Evolutionary conservation across 1,284 basidiomycete species (phyloP), one percentile per base, ranked within the genome.

Genomic region (Ustilago bromivora): DNA sequence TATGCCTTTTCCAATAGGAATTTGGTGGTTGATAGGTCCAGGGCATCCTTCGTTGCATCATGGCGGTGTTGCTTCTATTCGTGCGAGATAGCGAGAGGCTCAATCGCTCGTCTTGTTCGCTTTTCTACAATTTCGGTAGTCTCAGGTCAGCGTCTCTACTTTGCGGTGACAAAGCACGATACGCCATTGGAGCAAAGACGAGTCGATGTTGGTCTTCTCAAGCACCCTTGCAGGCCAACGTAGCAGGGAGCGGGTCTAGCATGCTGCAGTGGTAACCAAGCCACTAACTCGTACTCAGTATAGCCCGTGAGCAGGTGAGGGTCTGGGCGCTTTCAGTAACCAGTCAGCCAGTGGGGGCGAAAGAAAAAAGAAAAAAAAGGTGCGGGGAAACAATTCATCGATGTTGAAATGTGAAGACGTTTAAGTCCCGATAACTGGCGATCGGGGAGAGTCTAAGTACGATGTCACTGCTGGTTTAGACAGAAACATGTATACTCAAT

Each of bases 301-400:
- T 23, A 23, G 23, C 23, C 0, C 23, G 23, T 23, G 23, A 23
- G 23, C 23, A 23, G 23, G 23, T 23, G 23, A 23, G 23, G 23
- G 23, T 23, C 23, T 2, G 23, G 23, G 23, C 23, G 23, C 23
- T 23, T 23, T 23, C 23, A 23, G 23, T 23, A 23, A 23, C 23
- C 15, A 36, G 34, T 35, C 47, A 51, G 9, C 47, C 23, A 23
- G 23, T 23, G 23, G 23, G 23, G 23, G 23, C 23, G 23, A 23
- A 23, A 15, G 11, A 54, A 12, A 11, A 7, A 36, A 55, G 17
- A 15, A 2, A 54, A 12, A 11, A 7, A 36, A 55, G 17, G 17
- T 56, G 54, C 38, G 54, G 54, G 54, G 54, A 56, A 56, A 56
- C 19, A 5, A 55, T 47, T 23, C 2, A 23, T 23, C 23, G 13